Percentiles rank a stretch among this genome's conserved stretches.
These are phyloP conservation scores for Fomitopsis schrenkii DNA, from an alignment of 1,284 basidiomycete species.

Conservation along the genomic window DNA sequence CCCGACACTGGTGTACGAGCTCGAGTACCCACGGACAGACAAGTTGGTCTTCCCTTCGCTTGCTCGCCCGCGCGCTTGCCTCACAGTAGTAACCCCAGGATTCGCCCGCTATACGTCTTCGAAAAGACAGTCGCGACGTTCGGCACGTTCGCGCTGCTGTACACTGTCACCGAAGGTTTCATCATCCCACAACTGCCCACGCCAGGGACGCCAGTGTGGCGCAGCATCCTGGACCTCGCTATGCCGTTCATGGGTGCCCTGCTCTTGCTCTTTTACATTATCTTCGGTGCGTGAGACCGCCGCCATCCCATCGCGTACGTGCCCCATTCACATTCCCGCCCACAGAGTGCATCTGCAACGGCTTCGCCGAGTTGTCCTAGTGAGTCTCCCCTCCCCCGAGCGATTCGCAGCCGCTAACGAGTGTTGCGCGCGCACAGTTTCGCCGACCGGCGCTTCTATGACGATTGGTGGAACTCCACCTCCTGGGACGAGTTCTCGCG, in stretches of 20 bases:
- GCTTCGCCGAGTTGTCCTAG: slow-evolving; percentile 89
- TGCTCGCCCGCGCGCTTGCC: background rate
- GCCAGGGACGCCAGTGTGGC: slow-evolving; percentile 70
- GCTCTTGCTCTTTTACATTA: slow-evolving; percentile 79
- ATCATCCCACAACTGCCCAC: slow-evolving; percentile 82
- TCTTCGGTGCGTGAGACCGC: slow-evolving; percentile 54
- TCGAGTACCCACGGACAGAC: slow-evolving; percentile 92
- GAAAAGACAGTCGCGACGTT: slow-evolving; percentile 96
- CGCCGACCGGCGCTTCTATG: slow-evolving; percentile 95
- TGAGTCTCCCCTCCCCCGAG: slow-evolving; percentile 32
- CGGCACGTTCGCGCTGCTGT: slow-evolving; percentile 91
- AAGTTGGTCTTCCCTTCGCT: slow-evolving; percentile 40
- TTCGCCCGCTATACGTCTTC: slow-evolving; percentile 88
- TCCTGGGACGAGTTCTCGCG: slow-evolving; percentile 96
- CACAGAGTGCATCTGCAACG: slow-evolving; percentile 92
- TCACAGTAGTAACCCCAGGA: slow-evolving; percentile 39
- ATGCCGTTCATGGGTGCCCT: slow-evolving; percentile 91
- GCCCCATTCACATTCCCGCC: background rate
- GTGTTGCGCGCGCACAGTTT: slow-evolving; percentile 49
- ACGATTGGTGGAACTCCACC: slow-evolving; percentile 98
- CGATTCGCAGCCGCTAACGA: background rate
- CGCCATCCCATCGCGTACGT: slow-evolving; percentile 9
- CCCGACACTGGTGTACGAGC: slow-evolving; percentile 93
- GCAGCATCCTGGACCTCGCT: slow-evolving; percentile 81
- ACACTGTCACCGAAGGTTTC: slow-evolving; percentile 90